Evolutionary conservation across 1,284 basidiomycete genomes (phyloP), one percentile per base, ranked within the genome.

Genomic region (Boletus sp.): DNA sequence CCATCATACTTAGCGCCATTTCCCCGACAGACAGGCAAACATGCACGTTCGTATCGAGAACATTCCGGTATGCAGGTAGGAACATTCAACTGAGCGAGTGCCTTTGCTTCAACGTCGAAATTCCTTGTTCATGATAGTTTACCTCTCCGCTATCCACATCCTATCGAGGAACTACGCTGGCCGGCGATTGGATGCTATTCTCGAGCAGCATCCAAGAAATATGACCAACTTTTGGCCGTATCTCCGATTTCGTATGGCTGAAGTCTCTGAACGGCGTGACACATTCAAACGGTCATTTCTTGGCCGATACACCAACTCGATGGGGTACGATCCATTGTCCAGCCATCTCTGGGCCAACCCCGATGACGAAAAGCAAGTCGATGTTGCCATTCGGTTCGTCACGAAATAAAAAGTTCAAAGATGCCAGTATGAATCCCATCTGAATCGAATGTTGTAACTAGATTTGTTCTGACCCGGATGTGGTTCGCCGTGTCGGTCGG

Each of bases 211-310:
- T 56, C 64, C 77, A 8, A 62, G 51, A 17, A 71, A 69, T 12
- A 77, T 73, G 66, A 78, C 72, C 1, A 80, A 87, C 55, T 69
- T 83, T 58, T 88, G 85, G 85, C 82, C 84, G 3, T 86, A 86
- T 59, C 70, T 86, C 27, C 66, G 63, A 19, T 56, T 69, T 16
- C 75, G 85, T n/a, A 58, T 70, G 48, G 49, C 57, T 8, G 82
- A 86, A 59, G 56, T 62, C 2, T 36, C 46, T 0, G 49, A 52
- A 22, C 69, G 76, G 32, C 71, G 65, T 46, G 47, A 48, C 8
- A 52, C 57, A n/a, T 84, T 76, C 57, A 50, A 64, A 12, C 45
- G 51, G 4, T 79, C 81, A 7, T 84, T 83, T 59, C 60, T 85
- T 22, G 69, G 70, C 4, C 61, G 51, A 22, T 57, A 61, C 38